These are phyloP conservation scores for Thelonectria blattea DNA, from an alignment of 2,329 filamentous ascomycete species.

Conservation along the genomic window DNA sequence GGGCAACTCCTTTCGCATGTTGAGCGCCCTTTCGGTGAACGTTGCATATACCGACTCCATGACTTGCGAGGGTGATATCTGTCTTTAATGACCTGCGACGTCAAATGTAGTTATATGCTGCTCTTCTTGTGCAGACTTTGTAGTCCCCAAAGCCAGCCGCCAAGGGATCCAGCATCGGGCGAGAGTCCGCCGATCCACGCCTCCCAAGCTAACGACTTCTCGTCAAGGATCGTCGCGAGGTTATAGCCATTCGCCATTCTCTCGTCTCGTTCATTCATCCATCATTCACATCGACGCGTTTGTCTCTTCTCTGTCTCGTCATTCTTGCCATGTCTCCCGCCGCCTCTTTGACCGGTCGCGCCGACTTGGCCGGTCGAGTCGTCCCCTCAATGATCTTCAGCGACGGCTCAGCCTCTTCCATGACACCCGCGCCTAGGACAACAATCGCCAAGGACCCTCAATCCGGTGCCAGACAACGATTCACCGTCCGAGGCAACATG, in stretches of 20 bases:
- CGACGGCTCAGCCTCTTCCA: slow-evolving; percentile 17
- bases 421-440: slow-evolving; percentile 11
- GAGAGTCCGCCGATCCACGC: too few species aligned
- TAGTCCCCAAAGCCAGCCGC: background rate
- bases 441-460: background rate
- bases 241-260: background rate
- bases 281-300: too few species aligned
- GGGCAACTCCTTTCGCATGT: background rate
- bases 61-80: background rate
- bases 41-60: too few species aligned
- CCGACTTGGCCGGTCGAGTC: slow-evolving; percentile 9
- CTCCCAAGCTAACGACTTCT: background rate
- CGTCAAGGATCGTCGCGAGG: background rate
- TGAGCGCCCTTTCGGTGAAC: slow-evolving; percentile 3
- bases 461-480: slow-evolving; percentile 14
- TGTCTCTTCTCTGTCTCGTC: background rate
- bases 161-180: slow-evolving; percentile 3
- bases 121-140: too few species aligned
- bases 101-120: too few species aligned
- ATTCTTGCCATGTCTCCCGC: slow-evolving; percentile 8
- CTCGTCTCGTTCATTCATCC: too few species aligned
- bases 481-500: slow-evolving; percentile 21
- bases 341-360: slow-evolving; percentile 5
- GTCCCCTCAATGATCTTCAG: slow-evolving; percentile 17
- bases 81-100: background rate